phyloP scores from a whole-genome alignment of 345 rosid genomes.

The Hibiscus syriacus region DNA sequence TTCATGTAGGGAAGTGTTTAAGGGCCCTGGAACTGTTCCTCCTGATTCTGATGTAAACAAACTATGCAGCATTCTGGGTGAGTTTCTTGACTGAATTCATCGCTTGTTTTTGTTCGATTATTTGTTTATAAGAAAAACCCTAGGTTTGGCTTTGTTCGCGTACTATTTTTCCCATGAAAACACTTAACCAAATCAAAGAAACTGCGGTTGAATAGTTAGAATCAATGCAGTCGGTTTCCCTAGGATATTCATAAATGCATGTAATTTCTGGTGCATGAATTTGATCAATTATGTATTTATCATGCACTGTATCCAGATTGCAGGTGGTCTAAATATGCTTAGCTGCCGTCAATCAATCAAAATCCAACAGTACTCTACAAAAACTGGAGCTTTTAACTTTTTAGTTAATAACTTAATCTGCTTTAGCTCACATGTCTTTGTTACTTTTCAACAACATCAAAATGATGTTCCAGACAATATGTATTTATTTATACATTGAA shows the following conservation, averaged over 20 bases:
- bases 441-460: no score
- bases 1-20: conserved; percentile 41
- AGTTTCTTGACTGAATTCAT: not conserved
- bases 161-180: no score
- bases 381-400: not conserved
- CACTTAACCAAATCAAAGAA: no score
- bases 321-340: no score
- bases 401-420: no score
- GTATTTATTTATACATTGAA: no score
- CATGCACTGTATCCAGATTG: not conserved
- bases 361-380: not conserved
- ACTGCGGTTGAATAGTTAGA: no score
- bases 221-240: not conserved
- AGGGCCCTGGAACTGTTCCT: conserved; percentile 56
- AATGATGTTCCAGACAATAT: no score
- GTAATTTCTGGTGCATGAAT: not conserved
- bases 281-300: not conserved
- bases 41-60: conserved; percentile 29
- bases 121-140: not conserved
- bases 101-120: not conserved
- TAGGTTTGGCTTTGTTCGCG: not conserved
- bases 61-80: conserved; percentile 46
- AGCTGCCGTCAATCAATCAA: not conserved
- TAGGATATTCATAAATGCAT: not conserved
- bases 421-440: not conserved